Evolutionary conservation across 2,329 filamentous ascomycete genomes (phyloP), one percentile per base, ranked within the genome.

Genomic region (Penicillium sp.): DNA sequence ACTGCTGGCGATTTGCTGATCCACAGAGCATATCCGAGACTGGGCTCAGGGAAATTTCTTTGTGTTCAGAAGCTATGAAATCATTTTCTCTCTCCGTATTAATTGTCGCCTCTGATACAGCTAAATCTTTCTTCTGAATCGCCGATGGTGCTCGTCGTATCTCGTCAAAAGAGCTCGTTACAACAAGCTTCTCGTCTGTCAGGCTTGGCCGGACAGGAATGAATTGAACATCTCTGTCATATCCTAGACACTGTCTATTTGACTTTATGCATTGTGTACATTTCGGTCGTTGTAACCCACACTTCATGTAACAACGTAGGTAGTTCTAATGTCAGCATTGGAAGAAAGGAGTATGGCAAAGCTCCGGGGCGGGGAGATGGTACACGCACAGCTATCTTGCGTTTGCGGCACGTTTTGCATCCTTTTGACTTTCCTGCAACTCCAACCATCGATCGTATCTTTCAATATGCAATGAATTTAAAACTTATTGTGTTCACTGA

Each of bases 241-340:
- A 71, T 8, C 68, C 68, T 6, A 59, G 57, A 55, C 69, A 71
- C n/a, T 52, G 48, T 54, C 68, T 62, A 12, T 65, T 66, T 9
- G 68, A 69, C 48, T 64, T 64, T 21, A 64, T 61, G 45, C 68
- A 71, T 57, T 70, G 66, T 12, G 56, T 53, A 60, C 68, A 71
- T 11, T 40, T 42, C 12, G 68, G 68, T 43, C 59, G 61, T 59
- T 67, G 58, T 18, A 68, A 62, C 35, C 65, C 67, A 59, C 68
- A 71, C 68, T 71, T 65, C 6, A 30, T 21, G 11, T 23, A 18
- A 5, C n/a, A 18, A 26, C 43, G 45, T 18, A 30, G 42, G 33
- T 18, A 20, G 18, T 20, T 26, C 40, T 20, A 1, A 33, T 5
- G 16, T 57, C 45, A 51, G 38, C 43, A 9, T 21, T 42, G 38